These are phyloP conservation scores for Sinapis alba DNA, from an alignment of 441 rosid species.

Conservation along the genomic window DNA sequence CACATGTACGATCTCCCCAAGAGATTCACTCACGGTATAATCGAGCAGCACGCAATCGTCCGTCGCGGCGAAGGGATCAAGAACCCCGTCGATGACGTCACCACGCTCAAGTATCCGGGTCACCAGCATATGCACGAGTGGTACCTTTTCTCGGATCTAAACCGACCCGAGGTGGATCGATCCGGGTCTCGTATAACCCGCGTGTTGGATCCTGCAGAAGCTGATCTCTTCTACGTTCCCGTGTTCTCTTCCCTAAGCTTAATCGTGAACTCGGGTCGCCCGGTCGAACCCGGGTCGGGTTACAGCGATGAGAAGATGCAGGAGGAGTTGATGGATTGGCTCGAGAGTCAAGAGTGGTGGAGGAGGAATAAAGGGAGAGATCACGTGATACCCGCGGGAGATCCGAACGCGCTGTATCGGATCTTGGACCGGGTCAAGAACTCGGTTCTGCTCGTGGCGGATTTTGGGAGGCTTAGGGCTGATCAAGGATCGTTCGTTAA, in stretches of 20 bases:
- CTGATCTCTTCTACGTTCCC: constrained; percentile 85
- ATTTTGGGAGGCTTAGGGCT: constrained; percentile 76
- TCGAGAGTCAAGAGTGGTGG: constrained; percentile 81
- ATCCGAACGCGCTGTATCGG: constrained; percentile 83
- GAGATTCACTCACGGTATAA: constrained; percentile 76
- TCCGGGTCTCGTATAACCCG: constrained; percentile 57
- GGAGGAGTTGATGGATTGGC: constrained; percentile 75
- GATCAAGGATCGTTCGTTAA: constrained; percentile 92
- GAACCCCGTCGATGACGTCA: constrained; percentile 44
- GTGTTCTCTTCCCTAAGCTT: constrained; percentile 81
- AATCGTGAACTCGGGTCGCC: constrained; percentile 65
- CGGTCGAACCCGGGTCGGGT: constrained; percentile 40
- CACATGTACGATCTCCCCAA: constrained; percentile 86
- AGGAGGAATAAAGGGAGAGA: constrained; percentile 73
- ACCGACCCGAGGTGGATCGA: constrained; percentile 54
- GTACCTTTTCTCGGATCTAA: constrained; percentile 75
- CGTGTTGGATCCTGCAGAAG: constrained; percentile 78
- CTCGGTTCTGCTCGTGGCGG: constrained; percentile 67
- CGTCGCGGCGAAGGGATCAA: constrained; percentile 45
- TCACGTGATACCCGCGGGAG: constrained; percentile 81
- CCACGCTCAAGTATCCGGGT: constrained; percentile 75
- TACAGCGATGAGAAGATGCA: constrained; percentile 90
- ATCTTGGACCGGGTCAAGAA: constrained; percentile 67
- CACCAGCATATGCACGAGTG: constrained; percentile 99
- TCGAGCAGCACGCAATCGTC: constrained; percentile 72